phyloP scores from a whole-genome alignment of 805 yeast genomes.

The Sugiyamaella boreocaroliniensis region DNA sequence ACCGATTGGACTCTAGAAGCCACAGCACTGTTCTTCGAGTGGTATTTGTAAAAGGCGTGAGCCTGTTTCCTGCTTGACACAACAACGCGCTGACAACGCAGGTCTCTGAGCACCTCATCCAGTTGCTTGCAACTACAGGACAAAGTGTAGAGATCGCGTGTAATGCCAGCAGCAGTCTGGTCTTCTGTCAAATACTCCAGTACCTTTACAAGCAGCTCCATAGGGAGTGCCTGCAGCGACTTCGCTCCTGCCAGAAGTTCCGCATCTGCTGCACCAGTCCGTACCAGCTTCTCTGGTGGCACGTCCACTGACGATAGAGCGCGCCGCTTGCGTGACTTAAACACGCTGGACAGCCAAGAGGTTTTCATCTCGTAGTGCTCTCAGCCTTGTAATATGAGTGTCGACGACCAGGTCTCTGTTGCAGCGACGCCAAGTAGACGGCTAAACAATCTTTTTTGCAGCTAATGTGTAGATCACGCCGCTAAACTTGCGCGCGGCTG shows the following conservation, averaged over 20 bases:
- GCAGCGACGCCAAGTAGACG: neutral
- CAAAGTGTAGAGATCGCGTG: neutral
- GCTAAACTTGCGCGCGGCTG: too few relatives aligned
- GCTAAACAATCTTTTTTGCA: neutral
- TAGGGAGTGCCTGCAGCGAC: neutral
- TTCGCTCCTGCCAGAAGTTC: neutral
- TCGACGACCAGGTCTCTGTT: neutral
- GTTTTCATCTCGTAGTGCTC: neutral
- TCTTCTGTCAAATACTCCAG: neutral
- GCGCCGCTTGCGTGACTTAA: neutral
- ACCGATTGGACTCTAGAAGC: neutral
- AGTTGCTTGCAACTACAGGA: neutral
- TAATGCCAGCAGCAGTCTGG: neutral
- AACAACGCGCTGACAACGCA: neutral
- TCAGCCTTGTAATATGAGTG: neutral
- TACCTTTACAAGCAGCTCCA: neutral
- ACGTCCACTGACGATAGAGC: neutral
- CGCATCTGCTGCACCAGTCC: neutral
- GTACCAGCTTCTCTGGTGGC: neutral
- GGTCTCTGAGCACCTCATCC: neutral
- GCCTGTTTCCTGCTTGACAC: constrained; percentile 4
- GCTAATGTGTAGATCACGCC: too few relatives aligned
- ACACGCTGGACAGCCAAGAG: neutral
- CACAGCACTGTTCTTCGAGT: neutral
- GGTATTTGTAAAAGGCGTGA: constrained; percentile 7